Evolutionary conservation across 306 rosid genomes (phyloP).

Genomic region (Trifolium pratense): DNA sequence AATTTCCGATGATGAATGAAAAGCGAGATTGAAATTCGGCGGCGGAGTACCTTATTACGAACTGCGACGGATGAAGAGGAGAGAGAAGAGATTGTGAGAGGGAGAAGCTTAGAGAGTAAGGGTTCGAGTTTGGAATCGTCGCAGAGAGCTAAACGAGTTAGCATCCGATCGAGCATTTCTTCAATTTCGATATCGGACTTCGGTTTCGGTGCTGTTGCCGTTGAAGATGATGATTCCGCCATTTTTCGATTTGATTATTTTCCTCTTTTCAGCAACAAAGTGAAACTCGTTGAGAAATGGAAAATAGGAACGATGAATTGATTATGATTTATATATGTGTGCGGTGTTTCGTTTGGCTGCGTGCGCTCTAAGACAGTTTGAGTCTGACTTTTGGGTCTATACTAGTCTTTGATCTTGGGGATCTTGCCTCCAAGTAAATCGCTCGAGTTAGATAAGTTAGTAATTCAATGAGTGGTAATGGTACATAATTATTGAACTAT

Average conservation of each 20-base stretch:
- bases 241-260: slow-evolving; percentile 42
- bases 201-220: slow-evolving; percentile 34
- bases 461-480: no score
- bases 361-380: slow-evolving; percentile 18
- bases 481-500: no score
- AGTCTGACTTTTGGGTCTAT: neutral
- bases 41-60: slow-evolving; percentile 69
- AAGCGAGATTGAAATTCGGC: neutral
- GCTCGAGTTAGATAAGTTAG: no score
- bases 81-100: slow-evolving; percentile 78
- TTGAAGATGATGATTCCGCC: slow-evolving; percentile 70
- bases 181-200: slow-evolving; percentile 70
- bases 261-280: neutral
- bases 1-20: neutral
- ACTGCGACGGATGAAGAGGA: slow-evolving; percentile 67
- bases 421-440: neutral
- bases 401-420: neutral
- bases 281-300: neutral
- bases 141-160: slow-evolving; percentile 90
- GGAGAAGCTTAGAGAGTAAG: slow-evolving; percentile 84
- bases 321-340: neutral
- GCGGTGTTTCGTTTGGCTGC: slow-evolving; percentile 8
- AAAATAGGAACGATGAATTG: neutral
- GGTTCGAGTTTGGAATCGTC: slow-evolving; percentile 86
- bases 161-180: slow-evolving; percentile 86